Evolutionary conservation across 306 rosid species (phyloP).

Genomic region (Vigna hirtella): DNA sequence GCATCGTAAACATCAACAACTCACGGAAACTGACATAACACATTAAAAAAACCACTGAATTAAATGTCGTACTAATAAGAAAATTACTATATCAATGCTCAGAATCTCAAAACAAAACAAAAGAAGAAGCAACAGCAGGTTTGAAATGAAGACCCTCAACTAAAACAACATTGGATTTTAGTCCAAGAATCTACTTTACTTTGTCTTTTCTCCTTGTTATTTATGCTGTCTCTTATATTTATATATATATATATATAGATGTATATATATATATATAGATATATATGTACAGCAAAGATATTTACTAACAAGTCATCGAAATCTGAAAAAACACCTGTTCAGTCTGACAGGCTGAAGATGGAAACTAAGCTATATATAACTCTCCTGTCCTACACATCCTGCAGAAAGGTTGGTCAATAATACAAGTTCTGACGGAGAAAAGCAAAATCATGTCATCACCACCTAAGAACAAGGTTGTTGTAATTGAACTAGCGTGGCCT

Average conservation of each 20-base stretch:
- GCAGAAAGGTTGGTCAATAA: slow-evolving; percentile 36
- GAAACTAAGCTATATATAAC: slow-evolving; percentile 35
- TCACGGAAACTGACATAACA: not conserved
- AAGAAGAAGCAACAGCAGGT: slow-evolving; percentile 25
- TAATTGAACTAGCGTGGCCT: slow-evolving; percentile 25
- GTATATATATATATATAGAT: not conserved
- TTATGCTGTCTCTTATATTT: slow-evolving; percentile 36
- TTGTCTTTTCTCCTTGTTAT: slow-evolving; percentile 44
- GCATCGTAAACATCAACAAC: not conserved
- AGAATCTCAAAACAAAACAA: not conserved
- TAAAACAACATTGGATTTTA: slow-evolving; percentile 31
- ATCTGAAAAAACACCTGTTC: slow-evolving; percentile 47
- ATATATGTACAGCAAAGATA: slow-evolving; percentile 52
- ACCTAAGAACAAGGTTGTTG: slow-evolving; percentile 14
- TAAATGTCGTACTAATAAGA: not conserved
- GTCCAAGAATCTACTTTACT: slow-evolving; percentile 49
- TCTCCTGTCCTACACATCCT: slow-evolving; percentile 42
- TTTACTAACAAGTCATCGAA: slow-evolving; percentile 47
- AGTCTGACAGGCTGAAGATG: slow-evolving; percentile 37
- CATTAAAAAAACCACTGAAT: not conserved
- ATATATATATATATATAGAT: not conserved
- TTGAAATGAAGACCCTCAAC: slow-evolving; percentile 11
- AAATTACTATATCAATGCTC: not conserved
- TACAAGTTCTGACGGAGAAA: slow-evolving; percentile 35
- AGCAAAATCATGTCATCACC: slow-evolving; percentile 8